Evolutionary conservation across 192 early-diverging fungal genomes (phyloP).

Genomic region (Umbelopsis sp.): DNA sequence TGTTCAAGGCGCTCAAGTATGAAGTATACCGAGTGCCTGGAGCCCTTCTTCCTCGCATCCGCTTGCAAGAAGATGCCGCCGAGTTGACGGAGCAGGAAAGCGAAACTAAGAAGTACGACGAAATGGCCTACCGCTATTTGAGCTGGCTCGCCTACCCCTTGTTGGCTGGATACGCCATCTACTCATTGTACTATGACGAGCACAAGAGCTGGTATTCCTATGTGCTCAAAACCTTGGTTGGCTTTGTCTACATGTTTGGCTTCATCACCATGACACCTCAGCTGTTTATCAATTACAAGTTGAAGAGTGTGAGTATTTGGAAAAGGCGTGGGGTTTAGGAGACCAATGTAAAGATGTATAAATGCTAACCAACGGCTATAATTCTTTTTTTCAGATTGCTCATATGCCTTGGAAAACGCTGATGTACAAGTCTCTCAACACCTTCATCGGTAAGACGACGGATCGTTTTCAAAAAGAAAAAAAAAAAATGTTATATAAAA

Average conservation of each 20-base stretch:
- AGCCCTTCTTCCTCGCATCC: constrained; percentile 28
- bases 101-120: constrained; percentile 65
- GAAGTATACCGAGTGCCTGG: constrained; percentile 42
- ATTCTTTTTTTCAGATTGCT: constrained; percentile 64
- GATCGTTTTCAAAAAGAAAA: too few species aligned
- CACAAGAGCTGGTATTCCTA: constrained; percentile 95
- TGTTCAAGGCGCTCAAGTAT: constrained; percentile 81
- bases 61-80: constrained; percentile 27
- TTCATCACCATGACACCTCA: constrained; percentile 86
- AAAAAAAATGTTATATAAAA: too few species aligned
- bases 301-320: constrained; percentile 56
- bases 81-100: constrained; percentile 54
- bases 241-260: constrained; percentile 90
- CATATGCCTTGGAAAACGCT: constrained; percentile 95
- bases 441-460: constrained; percentile 51
- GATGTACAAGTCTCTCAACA: constrained; percentile 84
- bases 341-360: too few species aligned
- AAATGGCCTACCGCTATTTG: constrained; percentile 85
- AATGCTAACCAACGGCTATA: not conserved
- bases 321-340: too few species aligned
- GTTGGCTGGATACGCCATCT: constrained; percentile 78
- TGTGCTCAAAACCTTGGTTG: constrained; percentile 81
- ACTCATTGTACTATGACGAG: constrained; percentile 79
- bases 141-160: constrained; percentile 77
- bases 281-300: constrained; percentile 91